Conservation (phyloP, 129 eudicot species). For the Escallonia herrerae region DNA sequence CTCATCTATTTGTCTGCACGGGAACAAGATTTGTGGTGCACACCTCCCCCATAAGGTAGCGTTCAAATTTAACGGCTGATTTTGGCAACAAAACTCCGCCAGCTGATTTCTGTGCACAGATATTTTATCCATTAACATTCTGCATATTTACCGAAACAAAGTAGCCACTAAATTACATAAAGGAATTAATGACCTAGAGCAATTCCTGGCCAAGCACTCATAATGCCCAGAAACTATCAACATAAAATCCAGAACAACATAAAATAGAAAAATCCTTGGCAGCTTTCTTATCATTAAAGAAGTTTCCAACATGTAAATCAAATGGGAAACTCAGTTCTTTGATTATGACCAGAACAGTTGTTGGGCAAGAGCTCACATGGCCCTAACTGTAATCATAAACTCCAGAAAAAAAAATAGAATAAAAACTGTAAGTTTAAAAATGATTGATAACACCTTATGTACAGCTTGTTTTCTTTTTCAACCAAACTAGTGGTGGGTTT, state of each 20-base stretch:
- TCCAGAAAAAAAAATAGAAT: too few species aligned
- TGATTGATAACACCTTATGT: too few species aligned
- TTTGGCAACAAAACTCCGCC: constrained; percentile 95
- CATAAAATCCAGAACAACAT: background rate
- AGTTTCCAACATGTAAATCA: too few species aligned
- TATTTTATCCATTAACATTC: background rate
- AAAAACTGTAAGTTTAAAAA: too few species aligned
- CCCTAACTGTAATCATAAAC: too few species aligned
- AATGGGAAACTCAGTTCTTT: too few species aligned
- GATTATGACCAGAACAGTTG: too few species aligned
- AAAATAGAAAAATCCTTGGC: background rate
- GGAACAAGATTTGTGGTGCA: background rate
- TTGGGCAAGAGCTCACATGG: too few species aligned
- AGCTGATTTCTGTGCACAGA: constrained; percentile 73
- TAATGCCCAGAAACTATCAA: background rate
- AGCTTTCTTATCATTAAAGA: background rate
- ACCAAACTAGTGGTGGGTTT: too few species aligned
- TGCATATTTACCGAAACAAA: too few species aligned
- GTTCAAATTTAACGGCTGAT: constrained; percentile 93
- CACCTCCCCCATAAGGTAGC: constrained; percentile 96
- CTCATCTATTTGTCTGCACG: background rate
- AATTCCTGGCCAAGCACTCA: background rate
- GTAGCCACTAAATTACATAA: background rate
- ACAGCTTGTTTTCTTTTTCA: too few species aligned
- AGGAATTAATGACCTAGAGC: background rate